A percentile compares a stretch with the other conserved stretches of the same genome.
Conservation (phyloP, 805 yeast genomes). For the Kregervanrija delftensis region DNA sequence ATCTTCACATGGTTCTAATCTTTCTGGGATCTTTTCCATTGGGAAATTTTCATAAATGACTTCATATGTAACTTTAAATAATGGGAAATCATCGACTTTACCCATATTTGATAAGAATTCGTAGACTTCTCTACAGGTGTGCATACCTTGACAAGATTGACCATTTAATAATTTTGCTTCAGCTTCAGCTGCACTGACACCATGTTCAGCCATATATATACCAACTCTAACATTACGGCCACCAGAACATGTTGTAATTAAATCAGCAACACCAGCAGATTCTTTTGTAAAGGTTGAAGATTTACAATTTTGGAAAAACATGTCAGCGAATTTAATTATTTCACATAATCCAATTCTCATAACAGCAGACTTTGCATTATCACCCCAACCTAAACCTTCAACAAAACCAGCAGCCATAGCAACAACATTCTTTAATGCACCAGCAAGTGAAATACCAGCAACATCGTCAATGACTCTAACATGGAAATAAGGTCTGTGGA, state of each 20-base stretch:
- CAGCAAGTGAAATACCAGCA: constrained; percentile 93
- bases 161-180: constrained; percentile 88
- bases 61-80: constrained; percentile 71
- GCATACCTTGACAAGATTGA: constrained; percentile 93
- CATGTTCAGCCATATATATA: constrained; percentile 72
- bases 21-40: constrained; percentile 68
- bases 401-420: constrained; percentile 97
- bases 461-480: constrained; percentile 89
- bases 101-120: constrained; percentile 58
- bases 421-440: constrained; percentile 93
- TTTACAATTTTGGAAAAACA: constrained; percentile 69
- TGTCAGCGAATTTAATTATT: constrained; percentile 77
- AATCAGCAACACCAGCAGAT: constrained; percentile 96
- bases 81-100: constrained; percentile 68
- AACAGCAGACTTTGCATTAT: constrained; percentile 95
- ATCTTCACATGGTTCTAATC: constrained; percentile 45
- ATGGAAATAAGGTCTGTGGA: constrained; percentile 98
- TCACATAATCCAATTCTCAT: constrained; percentile 94
- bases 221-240: constrained; percentile 96
- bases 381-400: constrained; percentile 98
- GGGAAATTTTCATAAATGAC: constrained; percentile 71
- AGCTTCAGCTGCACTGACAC: constrained; percentile 69
- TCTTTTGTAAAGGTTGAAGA: constrained; percentile 85
- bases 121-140: constrained; percentile 87
- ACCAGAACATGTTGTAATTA: constrained; percentile 95